A percentile compares a stretch with the other conserved stretches of the same genome.
Conservation (phyloP, 2,329 filamentous ascomycete species). For the Alternaria atra region DNA sequence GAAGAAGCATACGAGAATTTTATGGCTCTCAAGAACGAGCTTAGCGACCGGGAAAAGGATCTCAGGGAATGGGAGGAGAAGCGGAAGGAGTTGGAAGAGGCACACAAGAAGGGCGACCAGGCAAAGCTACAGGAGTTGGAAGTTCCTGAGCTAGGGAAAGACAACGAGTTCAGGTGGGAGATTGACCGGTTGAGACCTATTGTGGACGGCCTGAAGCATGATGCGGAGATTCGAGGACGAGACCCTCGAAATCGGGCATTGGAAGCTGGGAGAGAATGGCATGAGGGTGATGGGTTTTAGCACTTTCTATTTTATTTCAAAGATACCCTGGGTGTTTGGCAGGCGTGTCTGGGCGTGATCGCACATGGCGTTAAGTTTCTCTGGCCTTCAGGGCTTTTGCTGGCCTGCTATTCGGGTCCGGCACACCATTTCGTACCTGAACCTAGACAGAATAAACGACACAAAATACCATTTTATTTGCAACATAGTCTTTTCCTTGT, state of each 20-base stretch:
- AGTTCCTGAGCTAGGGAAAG: constrained; percentile 54
- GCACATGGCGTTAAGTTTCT: not conserved
- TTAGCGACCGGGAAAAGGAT: constrained; percentile 54
- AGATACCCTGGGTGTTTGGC: constrained; percentile 1
- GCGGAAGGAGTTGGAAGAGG: constrained; percentile 46
- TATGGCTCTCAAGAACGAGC: constrained; percentile 56
- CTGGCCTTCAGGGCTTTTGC: not conserved
- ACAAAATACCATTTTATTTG: not conserved
- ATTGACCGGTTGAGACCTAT: constrained; percentile 56
- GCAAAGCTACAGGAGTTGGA: constrained; percentile 45
- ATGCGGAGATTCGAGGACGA: constrained; percentile 61
- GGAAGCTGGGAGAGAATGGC: constrained; percentile 64
- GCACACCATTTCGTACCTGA: not conserved
- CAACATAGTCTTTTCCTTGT: not conserved
- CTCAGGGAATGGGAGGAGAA: constrained; percentile 54
- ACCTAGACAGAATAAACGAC: not conserved
- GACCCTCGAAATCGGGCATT: constrained; percentile 61
- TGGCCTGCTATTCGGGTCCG: not conserved
- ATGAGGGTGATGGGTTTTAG: constrained; percentile 65
- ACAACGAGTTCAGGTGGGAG: constrained; percentile 54
- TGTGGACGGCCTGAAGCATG: constrained; percentile 53
- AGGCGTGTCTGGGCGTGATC: not conserved
- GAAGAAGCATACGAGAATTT: constrained; percentile 60
- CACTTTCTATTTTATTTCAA: not conserved
- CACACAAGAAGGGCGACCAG: constrained; percentile 35